phyloP scores from a whole-genome alignment of 2,329 filamentous ascomycete species.

The Clonostachys chloroleuca region DNA sequence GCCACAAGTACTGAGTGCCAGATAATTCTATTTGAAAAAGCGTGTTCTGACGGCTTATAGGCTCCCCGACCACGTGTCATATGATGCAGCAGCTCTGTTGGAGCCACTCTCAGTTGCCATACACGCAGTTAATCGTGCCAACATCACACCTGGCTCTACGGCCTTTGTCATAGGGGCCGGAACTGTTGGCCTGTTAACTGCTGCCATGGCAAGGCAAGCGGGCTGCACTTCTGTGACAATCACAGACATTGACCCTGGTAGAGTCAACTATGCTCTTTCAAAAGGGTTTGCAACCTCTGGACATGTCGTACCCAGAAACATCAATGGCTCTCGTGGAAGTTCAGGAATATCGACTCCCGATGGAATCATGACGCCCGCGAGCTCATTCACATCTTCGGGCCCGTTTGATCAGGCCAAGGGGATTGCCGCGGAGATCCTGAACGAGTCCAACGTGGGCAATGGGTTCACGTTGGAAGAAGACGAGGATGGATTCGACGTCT shows the following conservation, averaged over 20 bases:
- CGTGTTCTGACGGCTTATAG: slow-evolving; percentile 20
- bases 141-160: slow-evolving; percentile 44
- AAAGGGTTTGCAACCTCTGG: slow-evolving; percentile 57
- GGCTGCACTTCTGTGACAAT: slow-evolving; percentile 57
- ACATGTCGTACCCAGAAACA: slow-evolving; percentile 42
- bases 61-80: slow-evolving; percentile 54
- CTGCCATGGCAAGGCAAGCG: slow-evolving; percentile 56
- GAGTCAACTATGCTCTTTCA: slow-evolving; percentile 54
- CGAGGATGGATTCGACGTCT: slow-evolving; percentile 62
- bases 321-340: slow-evolving; percentile 34
- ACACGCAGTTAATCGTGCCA: slow-evolving; percentile 54
- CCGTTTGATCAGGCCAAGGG: slow-evolving; percentile 46
- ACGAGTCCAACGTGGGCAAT: slow-evolving; percentile 22
- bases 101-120: slow-evolving; percentile 60
- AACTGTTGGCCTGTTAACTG: slow-evolving; percentile 58
- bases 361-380: slow-evolving; percentile 34
- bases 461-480: slow-evolving; percentile 45
- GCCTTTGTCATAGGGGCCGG: slow-evolving; percentile 63
- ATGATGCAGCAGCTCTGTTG: slow-evolving; percentile 54
- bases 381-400: slow-evolving; percentile 37
- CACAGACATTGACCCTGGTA: slow-evolving; percentile 54
- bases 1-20: slow-evolving; percentile 46
- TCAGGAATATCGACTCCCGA: slow-evolving; percentile 44
- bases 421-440: slow-evolving; percentile 44
- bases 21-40: no score